These are phyloP conservation scores for Syzygium aromaticum DNA, from an alignment of 345 rosid genomes.

Conservation along the genomic window DNA sequence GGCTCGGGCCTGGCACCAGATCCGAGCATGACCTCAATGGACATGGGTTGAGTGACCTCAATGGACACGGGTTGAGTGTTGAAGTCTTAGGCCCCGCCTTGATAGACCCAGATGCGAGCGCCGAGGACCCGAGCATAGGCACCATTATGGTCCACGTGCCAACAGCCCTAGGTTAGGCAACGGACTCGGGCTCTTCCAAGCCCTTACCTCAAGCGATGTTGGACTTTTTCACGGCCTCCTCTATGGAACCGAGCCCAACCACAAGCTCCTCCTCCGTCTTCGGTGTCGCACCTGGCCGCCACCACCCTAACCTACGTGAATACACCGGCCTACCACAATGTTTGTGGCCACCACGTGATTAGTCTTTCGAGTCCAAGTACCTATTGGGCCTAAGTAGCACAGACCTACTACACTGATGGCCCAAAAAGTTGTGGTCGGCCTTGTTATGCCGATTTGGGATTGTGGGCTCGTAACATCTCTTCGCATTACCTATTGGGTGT, in stretches of 20 bases:
- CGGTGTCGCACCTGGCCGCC: background rate
- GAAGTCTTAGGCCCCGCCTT: too few relatives aligned
- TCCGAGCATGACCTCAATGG: too few relatives aligned
- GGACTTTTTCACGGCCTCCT: background rate
- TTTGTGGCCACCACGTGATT: background rate
- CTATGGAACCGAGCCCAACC: background rate
- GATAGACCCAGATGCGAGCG: too few relatives aligned
- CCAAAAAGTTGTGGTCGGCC: background rate
- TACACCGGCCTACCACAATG: background rate
- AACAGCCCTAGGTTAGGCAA: background rate
- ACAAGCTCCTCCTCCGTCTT: background rate
- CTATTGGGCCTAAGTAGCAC: background rate
- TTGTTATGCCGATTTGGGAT: background rate
- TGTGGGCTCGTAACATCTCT: background rate
- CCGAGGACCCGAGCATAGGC: too few relatives aligned
- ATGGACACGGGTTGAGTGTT: too few relatives aligned
- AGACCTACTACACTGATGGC: background rate
- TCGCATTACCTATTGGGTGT: background rate
- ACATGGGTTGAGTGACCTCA: too few relatives aligned
- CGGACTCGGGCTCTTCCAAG: fast-evolving
- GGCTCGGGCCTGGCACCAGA: too few relatives aligned
- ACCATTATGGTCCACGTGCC: background rate
- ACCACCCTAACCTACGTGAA: background rate
- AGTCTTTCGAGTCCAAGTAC: background rate
- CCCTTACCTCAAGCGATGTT: background rate